A percentile compares a stretch with the other conserved stretches of the same genome.
Evolutionary conservation across 169 alveolate genomes (phyloP).

Genomic region (Eimeria necatrix): DNA sequence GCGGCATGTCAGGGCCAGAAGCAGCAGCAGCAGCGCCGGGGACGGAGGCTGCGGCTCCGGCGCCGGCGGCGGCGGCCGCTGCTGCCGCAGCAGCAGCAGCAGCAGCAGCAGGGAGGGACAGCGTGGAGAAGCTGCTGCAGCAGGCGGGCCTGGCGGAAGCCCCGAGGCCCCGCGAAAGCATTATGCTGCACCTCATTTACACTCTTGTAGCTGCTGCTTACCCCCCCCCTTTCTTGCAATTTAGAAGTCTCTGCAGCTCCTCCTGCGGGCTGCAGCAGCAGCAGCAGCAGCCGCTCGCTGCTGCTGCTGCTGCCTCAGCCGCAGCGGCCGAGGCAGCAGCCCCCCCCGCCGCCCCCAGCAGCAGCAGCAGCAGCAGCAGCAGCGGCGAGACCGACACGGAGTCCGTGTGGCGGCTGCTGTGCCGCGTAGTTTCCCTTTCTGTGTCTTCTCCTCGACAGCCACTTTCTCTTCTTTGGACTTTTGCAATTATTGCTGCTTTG

Average conservation of each 20-base stretch:
- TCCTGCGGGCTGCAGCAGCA: not conserved
- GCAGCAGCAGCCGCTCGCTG: not conserved
- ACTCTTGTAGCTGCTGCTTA: slow-evolving; percentile 2
- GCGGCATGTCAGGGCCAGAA: not conserved
- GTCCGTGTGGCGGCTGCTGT: slow-evolving; percentile 8
- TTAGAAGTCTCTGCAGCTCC: not conserved
- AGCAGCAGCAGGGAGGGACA: slow-evolving; percentile 30
- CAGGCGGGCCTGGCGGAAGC: slow-evolving; percentile 25
- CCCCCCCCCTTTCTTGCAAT: slow-evolving; percentile 51
- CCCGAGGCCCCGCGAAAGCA: slow-evolving; percentile 37
- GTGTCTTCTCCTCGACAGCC: slow-evolving; percentile 61
- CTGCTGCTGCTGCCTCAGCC: not conserved
- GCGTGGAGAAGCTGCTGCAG: slow-evolving; percentile 27
- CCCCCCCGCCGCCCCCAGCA: not conserved
- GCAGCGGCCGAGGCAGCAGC: not conserved
- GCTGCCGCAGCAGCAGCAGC: slow-evolving; percentile 34
- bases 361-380: slow-evolving; percentile 26
- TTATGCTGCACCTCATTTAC: slow-evolving; percentile 36
- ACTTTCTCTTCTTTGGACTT: slow-evolving; percentile 62
- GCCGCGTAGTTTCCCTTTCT: not conserved
- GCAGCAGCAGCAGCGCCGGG: slow-evolving; percentile 19
- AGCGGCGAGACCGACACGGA: slow-evolving; percentile 20
- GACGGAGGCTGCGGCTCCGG: not conserved
- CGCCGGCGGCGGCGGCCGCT: slow-evolving; percentile 5
- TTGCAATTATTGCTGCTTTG: slow-evolving; percentile 7